Percentiles rank a stretch among this genome's conserved stretches.
Conservation (phyloP, 2,329 filamentous ascomycete species). For the Pezicula neosporulosa region DNA sequence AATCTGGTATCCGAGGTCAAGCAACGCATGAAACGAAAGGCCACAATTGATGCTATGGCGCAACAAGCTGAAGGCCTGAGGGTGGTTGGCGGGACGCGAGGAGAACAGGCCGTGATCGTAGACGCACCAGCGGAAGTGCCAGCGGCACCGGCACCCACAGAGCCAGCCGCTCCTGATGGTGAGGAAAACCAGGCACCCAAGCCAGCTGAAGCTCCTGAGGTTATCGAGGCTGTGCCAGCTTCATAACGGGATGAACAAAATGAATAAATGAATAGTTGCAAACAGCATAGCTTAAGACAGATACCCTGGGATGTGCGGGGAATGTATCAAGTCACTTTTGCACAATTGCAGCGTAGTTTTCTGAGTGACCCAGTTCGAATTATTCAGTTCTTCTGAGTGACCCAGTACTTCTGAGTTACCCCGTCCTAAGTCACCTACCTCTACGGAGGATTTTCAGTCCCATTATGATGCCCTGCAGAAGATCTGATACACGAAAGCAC, state of each 20-base stretch:
- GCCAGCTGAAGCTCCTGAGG: constrained; percentile 17
- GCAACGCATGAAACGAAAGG: constrained; percentile 37
- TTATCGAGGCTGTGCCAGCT: constrained; percentile 17
- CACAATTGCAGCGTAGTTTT: too few species aligned
- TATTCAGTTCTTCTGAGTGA: too few species aligned
- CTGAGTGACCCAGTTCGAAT: too few species aligned
- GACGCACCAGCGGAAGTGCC: background rate
- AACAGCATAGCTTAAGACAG: constrained; percentile 1
- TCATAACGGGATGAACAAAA: constrained; percentile 8
- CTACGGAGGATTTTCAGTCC: too few species aligned
- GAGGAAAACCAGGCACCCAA: constrained; percentile 16
- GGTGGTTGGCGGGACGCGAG: constrained; percentile 26
- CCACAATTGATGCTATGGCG: constrained; percentile 24
- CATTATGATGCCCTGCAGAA: too few species aligned
- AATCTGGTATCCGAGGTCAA: constrained; percentile 63
- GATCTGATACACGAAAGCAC: too few species aligned
- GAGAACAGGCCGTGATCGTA: constrained; percentile 13
- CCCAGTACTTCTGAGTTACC: too few species aligned
- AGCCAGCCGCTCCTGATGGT: constrained; percentile 15
- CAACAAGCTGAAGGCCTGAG: constrained; percentile 24
- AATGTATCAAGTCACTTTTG: too few species aligned
- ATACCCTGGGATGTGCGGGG: too few species aligned
- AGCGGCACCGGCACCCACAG: constrained; percentile 4
- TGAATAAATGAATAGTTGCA: constrained; percentile 2
- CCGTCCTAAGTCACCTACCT: too few species aligned